Evolutionary conservation across 2,329 filamentous ascomycete species (phyloP).

Genomic region (Botrytis fabae): DNA sequence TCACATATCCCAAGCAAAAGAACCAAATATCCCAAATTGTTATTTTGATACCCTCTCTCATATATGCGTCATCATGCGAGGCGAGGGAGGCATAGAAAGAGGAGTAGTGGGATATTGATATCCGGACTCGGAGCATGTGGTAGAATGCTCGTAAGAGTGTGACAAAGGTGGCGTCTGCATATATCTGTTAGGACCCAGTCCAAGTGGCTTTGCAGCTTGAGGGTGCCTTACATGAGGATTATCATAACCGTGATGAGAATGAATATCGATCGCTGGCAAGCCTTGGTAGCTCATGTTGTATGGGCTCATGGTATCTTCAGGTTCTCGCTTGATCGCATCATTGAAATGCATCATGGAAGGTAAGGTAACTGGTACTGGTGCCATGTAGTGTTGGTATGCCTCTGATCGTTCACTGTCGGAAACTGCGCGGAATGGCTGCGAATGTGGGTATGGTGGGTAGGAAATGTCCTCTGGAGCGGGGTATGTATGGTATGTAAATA

Average conservation of each 20-base stretch:
- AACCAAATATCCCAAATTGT: constrained; percentile 25
- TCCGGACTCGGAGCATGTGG: constrained; percentile 60
- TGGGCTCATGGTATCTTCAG: constrained; percentile 60
- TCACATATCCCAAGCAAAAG: constrained; percentile 23
- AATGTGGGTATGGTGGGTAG: constrained; percentile 58
- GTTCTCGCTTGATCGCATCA: constrained; percentile 68
- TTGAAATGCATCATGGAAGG: constrained; percentile 65
- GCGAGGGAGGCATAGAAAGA: constrained; percentile 71
- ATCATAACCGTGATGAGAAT: constrained; percentile 62
- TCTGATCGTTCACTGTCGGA: constrained; percentile 46
- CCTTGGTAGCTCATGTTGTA: constrained; percentile 68
- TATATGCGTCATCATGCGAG: constrained; percentile 49
- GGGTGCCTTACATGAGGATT: constrained; percentile 73
- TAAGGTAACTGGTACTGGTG: constrained; percentile 58
- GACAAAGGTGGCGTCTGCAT: constrained; percentile 73
- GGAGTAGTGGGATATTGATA: constrained; percentile 69
- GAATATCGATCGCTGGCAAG: constrained; percentile 59
- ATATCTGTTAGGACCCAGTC: constrained; percentile 29
- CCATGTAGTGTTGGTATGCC: constrained; percentile 56
- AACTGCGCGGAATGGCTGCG: constrained; percentile 55
- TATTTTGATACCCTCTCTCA: constrained; percentile 25
- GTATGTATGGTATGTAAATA: constrained; percentile 68
- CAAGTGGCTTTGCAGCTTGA: constrained; percentile 23
- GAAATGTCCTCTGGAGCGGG: constrained; percentile 64
- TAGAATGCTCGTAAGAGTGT: constrained; percentile 69